phyloP scores from a whole-genome alignment of 371 early-diverging fungal species.

The Mucor saturninus region DNA sequence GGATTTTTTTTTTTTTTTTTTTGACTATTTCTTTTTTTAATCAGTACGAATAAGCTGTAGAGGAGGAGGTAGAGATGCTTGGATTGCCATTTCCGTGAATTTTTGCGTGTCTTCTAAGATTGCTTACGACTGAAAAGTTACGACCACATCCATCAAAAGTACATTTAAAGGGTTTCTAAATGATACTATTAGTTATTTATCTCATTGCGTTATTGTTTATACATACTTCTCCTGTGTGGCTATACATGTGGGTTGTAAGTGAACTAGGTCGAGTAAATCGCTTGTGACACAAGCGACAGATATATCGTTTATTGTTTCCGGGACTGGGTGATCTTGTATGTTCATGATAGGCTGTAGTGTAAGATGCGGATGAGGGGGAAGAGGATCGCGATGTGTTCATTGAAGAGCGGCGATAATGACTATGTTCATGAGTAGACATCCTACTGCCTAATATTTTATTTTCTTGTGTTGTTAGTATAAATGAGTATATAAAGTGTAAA shows the following conservation, averaged over 20 bases:
- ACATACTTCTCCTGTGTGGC: slow-evolving; percentile 47
- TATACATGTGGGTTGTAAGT: slow-evolving; percentile 38
- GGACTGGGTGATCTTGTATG: slow-evolving; percentile 7
- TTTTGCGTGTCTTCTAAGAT: slow-evolving; percentile 42
- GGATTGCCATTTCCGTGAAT: slow-evolving; percentile 21
- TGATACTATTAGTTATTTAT: background rate
- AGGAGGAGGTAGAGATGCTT: slow-evolving; percentile 1
- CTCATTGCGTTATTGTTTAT: background rate
- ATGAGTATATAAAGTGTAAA: background rate
- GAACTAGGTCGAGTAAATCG: slow-evolving; percentile 45
- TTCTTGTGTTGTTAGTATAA: background rate
- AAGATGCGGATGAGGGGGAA: slow-evolving; percentile 1
- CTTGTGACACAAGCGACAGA: slow-evolving; percentile 35
- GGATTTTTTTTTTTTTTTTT: background rate
- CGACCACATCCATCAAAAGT: slow-evolving; percentile 35
- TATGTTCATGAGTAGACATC: background rate
- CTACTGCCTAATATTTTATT: slow-evolving; percentile 1
- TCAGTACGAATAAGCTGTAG: slow-evolving; percentile 5
- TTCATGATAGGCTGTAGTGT: slow-evolving; percentile 4
- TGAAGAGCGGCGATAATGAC: slow-evolving; percentile 4
- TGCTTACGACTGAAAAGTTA: slow-evolving; percentile 41
- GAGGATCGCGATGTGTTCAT: background rate
- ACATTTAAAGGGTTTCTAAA: slow-evolving; percentile 43
- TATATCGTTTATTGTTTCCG: slow-evolving; percentile 22
- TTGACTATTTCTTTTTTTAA: background rate